A percentile compares a stretch with the other conserved stretches of the same genome.
Evolutionary conservation across 768 basidiomycete genomes (phyloP).

Genomic region (Lactifluus pinguis): DNA sequence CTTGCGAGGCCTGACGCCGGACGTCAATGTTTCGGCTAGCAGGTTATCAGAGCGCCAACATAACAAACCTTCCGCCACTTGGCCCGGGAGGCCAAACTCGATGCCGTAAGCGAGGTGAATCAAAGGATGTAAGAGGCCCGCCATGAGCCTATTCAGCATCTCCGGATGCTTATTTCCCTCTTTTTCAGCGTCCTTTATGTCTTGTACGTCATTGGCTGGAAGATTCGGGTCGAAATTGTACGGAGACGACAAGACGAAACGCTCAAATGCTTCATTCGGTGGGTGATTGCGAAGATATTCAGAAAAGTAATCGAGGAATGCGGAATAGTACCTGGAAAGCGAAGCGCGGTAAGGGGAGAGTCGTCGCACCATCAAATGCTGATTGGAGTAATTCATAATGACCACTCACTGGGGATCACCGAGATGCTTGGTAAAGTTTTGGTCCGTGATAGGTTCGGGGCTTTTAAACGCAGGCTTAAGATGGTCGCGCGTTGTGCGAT

Average conservation of each 20-base stretch:
- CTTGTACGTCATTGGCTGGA: slow-evolving; percentile 17
- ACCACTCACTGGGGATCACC: slow-evolving; percentile 43
- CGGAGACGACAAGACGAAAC: slow-evolving; percentile 47
- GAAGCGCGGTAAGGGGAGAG: neutral
- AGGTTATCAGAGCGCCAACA: neutral
- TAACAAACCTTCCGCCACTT: slow-evolving; percentile 50
- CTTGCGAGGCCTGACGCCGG: slow-evolving; percentile 42
- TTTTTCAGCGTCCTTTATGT: slow-evolving; percentile 6
- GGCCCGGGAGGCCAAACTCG: slow-evolving; percentile 52
- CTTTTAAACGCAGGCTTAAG: slow-evolving; percentile 34
- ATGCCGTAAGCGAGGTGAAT: slow-evolving; percentile 56
- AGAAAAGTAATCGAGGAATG: slow-evolving; percentile 50
- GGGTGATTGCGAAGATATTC: slow-evolving; percentile 34
- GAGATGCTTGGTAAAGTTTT: slow-evolving; percentile 47
- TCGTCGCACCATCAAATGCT: neutral
- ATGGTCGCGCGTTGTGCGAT: slow-evolving; percentile 31
- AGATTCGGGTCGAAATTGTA: slow-evolving; percentile 34
- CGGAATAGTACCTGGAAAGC: slow-evolving; percentile 44
- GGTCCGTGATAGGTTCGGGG: slow-evolving; percentile 35
- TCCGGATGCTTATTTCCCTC: slow-evolving; percentile 30
- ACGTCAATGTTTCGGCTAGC: neutral
- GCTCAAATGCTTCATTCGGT: slow-evolving; percentile 41
- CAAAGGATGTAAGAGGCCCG: slow-evolving; percentile 52
- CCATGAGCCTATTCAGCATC: slow-evolving; percentile 50
- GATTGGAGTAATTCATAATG: neutral